Percentiles rank a stretch among this genome's conserved stretches.
These are phyloP conservation scores for Madurella fahalii DNA, from an alignment of 2,329 filamentous ascomycete species.

Conservation along the genomic window DNA sequence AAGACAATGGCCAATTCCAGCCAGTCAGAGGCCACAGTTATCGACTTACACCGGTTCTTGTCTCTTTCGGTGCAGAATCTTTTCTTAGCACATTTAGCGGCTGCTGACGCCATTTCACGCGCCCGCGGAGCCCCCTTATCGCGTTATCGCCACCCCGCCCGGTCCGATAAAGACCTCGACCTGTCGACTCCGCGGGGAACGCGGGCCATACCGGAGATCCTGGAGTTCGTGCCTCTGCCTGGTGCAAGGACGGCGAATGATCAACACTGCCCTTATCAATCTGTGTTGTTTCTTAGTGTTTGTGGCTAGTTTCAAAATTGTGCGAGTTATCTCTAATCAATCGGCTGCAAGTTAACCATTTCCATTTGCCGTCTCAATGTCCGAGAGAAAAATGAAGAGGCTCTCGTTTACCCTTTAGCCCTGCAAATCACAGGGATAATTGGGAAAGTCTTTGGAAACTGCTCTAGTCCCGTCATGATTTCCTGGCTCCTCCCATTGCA, in stretches of 20 bases:
- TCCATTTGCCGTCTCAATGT: too few species aligned
- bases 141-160: constrained; percentile 17
- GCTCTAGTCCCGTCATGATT: too few species aligned
- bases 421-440: too few species aligned
- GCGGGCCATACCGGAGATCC: constrained; percentile 15
- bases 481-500: not conserved
- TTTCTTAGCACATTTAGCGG: constrained; percentile 19
- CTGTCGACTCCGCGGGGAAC: constrained; percentile 15
- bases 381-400: too few species aligned
- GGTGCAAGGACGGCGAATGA: too few species aligned
- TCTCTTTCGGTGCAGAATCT: constrained; percentile 11
- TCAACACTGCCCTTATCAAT: constrained; percentile 1
- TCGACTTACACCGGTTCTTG: constrained; percentile 19
- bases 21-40: constrained; percentile 18
- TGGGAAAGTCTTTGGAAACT: too few species aligned
- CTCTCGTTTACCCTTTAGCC: too few species aligned
- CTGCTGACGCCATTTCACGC: constrained; percentile 27
- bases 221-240: too few species aligned
- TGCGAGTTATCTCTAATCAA: too few species aligned
- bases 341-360: too few species aligned
- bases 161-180: not conserved
- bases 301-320: too few species aligned
- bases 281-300: not conserved
- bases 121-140: constrained; percentile 15
- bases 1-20: not conserved